Evolutionary conservation across 345 rosid species (phyloP), one percentile per base, ranked within the genome.

Genomic region (Garcia nutans): DNA sequence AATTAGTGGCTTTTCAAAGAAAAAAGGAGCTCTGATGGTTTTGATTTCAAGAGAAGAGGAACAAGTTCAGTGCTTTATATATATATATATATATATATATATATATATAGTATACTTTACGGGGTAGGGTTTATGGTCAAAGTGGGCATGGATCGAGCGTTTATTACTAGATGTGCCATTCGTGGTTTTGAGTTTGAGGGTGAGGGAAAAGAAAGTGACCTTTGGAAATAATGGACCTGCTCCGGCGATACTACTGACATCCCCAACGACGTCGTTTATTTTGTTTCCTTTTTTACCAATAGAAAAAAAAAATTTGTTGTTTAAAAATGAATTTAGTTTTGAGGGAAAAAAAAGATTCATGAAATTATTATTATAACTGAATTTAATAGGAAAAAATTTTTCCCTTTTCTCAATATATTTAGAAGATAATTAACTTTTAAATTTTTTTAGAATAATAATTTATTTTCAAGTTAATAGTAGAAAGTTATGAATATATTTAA

Each of bases 121-220:
- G 6, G 10, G 56, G 56, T 17, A 56, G 58, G 80, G 54, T 56
- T 61, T 13, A 1, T 3, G 0, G 2, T 19, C 6, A 19, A 64
- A 78, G 9, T 57, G 69, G 85, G 64, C 80, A 44, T 26, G 55
- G 82, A 78, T 76, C 82, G 57, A 0, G 26, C 6, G 13, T 33
- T 73, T 70, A 79, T 78, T 80, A 37, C 80, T 8, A 17, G 55
- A 63, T 26, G 41, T 68, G 81, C 89, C 83, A 74, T n/a, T 44
- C 11, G 1, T 28, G 2, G 31, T 42, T 76, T 76, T 68, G 24
- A 60, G 33, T 76, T 70, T 49, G 24, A 68, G 60, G 28, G 37
- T n/a, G 22, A 49, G 72, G 78, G 17, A 20, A 44, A 58, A 28
- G 31, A 19, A 42, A 26, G 11, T 16, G n/a, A 13, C 70, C 12